These are phyloP conservation scores for Exophiala lecanii-corni DNA, from an alignment of 2,329 filamentous ascomycete species.

Conservation along the genomic window DNA sequence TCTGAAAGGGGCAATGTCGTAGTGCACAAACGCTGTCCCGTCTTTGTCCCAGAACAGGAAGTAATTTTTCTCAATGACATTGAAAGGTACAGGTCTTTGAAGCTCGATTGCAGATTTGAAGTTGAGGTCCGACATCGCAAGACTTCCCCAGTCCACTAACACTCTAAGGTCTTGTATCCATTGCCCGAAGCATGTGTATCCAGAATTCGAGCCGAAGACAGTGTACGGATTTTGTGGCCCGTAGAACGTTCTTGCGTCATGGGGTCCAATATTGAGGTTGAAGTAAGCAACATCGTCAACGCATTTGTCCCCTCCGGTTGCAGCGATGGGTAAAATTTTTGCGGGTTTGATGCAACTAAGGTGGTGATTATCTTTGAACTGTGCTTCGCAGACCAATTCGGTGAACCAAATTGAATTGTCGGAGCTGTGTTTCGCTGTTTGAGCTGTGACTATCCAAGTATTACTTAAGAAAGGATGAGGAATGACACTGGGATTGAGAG, in stretches of 20 bases:
- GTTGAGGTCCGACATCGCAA: background rate
- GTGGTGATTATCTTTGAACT: constrained; percentile 32
- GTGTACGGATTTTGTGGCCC: constrained; percentile 47
- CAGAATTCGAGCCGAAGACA: constrained; percentile 54
- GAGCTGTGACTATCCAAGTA: constrained; percentile 51
- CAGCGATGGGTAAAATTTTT: constrained; percentile 33
- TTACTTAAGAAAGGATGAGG: constrained; percentile 48
- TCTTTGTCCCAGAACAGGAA: constrained; percentile 56
- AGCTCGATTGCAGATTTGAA: constrained; percentile 51
- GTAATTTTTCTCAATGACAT: constrained; percentile 56
- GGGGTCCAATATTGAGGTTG: constrained; percentile 44
- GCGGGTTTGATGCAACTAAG: constrained; percentile 18
- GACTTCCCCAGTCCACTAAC: constrained; percentile 42
- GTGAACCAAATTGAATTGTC: constrained; percentile 34
- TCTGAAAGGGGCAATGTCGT: constrained; percentile 49
- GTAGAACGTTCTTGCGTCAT: constrained; percentile 56
- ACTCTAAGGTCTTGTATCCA: constrained; percentile 53
- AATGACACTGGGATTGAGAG: constrained; percentile 55
- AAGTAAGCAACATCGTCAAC: constrained; percentile 37
- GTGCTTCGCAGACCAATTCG: constrained; percentile 49
- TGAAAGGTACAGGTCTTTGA: constrained; percentile 45
- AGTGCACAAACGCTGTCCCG: constrained; percentile 48
- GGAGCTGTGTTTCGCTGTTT: constrained; percentile 34
- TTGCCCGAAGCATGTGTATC: constrained; percentile 53
- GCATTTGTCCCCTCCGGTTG: constrained; percentile 46